These are phyloP conservation scores for Jatropha curcas DNA, from an alignment of 345 rosid genomes.

Conservation along the genomic window DNA sequence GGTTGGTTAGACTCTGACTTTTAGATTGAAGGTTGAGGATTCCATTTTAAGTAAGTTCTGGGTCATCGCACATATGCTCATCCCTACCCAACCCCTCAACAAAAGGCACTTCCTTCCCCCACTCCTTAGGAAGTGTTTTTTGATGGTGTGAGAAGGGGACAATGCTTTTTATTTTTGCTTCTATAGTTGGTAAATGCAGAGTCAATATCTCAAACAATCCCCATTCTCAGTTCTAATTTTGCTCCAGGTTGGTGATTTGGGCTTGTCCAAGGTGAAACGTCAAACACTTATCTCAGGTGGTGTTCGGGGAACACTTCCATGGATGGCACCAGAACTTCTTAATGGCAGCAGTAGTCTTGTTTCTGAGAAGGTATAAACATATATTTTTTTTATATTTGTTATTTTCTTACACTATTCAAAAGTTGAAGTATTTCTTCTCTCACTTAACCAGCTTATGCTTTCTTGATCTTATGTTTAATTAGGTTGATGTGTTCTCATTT, in stretches of 20 bases:
- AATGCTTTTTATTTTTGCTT: not conserved
- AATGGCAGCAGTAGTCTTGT: slow-evolving; percentile 66
- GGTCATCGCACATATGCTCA: not conserved
- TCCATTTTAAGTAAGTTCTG: not conserved
- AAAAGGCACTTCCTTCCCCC: not conserved
- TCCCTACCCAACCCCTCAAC: not conserved
- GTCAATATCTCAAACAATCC: not conserved
- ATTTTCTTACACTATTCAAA: not conserved
- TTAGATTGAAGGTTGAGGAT: not conserved
- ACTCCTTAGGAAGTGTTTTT: not conserved
- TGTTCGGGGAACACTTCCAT: slow-evolving; percentile 67
- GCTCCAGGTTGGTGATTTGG: slow-evolving; percentile 61
- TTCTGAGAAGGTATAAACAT: slow-evolving; percentile 51
- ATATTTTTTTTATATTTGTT: not conserved
- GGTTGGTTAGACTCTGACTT: not conserved
- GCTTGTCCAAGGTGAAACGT: slow-evolving; percentile 64
- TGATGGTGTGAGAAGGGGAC: no score
- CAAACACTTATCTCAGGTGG: slow-evolving; percentile 69
- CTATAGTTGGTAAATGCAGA: not conserved
- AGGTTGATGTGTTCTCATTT: slow-evolving; percentile 73
- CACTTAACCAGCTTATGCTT: not conserved
- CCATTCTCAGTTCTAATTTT: slow-evolving; percentile 16
- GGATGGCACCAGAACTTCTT: slow-evolving; percentile 74
- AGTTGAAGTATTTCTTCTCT: not conserved
- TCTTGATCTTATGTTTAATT: not conserved